Conservation (phyloP, 139 green algal species). For the Medakamo hakoo region DNA sequence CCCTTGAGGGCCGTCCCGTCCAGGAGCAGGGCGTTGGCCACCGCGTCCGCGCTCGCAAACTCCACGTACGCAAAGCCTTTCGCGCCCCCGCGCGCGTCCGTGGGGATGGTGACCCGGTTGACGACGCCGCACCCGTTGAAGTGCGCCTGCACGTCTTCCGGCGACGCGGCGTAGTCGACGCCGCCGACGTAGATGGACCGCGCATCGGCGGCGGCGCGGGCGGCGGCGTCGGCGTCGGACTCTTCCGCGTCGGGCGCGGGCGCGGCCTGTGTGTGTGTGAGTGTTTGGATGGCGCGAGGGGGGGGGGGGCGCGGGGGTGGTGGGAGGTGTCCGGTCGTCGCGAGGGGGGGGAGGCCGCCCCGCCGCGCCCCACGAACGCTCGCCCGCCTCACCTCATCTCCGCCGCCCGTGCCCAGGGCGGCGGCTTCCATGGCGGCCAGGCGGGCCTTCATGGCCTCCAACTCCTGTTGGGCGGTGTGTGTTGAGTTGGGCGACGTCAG, state of each 20-base stretch:
- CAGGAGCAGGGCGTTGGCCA: conserved; percentile 69
- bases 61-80: conserved; percentile 97
- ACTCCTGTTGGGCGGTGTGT: conserved; percentile 45
- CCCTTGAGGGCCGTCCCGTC: conserved; percentile 59
- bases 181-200: conserved; percentile 84
- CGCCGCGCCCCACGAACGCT: too few relatives aligned
- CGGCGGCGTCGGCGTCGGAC: conserved; percentile 10
- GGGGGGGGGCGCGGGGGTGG: too few relatives aligned
- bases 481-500: too few relatives aligned
- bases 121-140: conserved; percentile 86
- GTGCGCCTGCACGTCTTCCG: conserved; percentile 73
- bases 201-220: conserved; percentile 69
- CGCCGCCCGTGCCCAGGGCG: too few relatives aligned
- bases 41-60: conserved; percentile 90
- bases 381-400: conserved; percentile 36
- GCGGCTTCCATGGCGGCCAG: conserved; percentile 87
- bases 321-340: too few relatives aligned
- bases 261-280: conserved; percentile 1
- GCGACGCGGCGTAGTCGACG: conserved; percentile 85
- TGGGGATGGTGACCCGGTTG: conserved; percentile 96
- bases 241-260: conserved; percentile 6
- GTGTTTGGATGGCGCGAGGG: not conserved
- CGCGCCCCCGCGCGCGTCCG: conserved; percentile 79
- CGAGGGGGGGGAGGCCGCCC: too few relatives aligned
- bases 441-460: conserved; percentile 73